Conservation (phyloP, 2,329 filamentous ascomycete species). For the Beauveria sp. region DNA sequence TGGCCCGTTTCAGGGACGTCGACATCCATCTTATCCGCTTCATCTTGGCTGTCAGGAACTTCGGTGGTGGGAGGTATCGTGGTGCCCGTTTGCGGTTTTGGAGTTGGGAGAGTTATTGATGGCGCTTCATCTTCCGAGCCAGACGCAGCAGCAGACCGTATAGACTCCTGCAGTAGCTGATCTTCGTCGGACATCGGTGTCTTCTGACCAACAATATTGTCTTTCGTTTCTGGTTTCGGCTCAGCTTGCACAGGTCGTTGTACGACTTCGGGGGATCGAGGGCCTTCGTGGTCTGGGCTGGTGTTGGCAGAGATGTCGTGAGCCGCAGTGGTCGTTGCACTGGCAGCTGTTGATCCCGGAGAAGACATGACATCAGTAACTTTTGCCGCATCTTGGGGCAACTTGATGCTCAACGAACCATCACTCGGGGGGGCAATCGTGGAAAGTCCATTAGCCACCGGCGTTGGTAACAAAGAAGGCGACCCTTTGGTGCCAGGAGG, state of each 20-base stretch:
- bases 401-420: conserved; percentile 23
- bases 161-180: conserved; percentile 37
- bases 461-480: conserved; percentile 11
- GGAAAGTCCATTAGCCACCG: neutral
- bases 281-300: conserved; percentile 62
- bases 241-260: conserved; percentile 29
- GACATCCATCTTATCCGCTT: conserved; percentile 27
- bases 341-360: conserved; percentile 62
- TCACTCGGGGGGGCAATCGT: neutral
- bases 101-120: neutral
- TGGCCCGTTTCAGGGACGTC: conserved; percentile 19
- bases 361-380: conserved; percentile 42
- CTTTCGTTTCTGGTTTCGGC: conserved; percentile 26
- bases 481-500: conserved; percentile 25
- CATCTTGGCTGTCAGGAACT: conserved; percentile 29
- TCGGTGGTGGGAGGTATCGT: conserved; percentile 14
- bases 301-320: conserved; percentile 65
- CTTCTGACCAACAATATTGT: conserved; percentile 25
- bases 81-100: neutral
- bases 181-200: conserved; percentile 30
- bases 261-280: conserved; percentile 40
- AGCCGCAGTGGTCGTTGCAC: conserved; percentile 62
- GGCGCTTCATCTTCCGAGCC: conserved; percentile 11
- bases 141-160: conserved; percentile 21
- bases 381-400: conserved; percentile 28